A percentile compares a stretch with the other conserved stretches of the same genome.
These are phyloP conservation scores for Streptanthus diversifolius DNA, from an alignment of 345 rosid species.

Conservation along the genomic window DNA sequence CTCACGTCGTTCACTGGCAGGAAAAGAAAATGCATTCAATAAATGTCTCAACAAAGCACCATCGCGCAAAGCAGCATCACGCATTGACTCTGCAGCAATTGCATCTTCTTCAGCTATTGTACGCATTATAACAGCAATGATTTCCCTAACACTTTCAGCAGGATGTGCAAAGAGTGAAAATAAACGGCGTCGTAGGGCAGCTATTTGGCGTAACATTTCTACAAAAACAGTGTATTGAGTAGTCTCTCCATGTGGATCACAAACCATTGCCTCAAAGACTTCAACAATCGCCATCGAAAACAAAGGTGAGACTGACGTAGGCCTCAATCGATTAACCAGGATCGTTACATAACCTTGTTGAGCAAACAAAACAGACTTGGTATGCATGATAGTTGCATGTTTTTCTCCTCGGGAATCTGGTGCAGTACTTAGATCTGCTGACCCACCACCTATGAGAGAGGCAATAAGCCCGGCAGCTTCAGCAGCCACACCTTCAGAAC, in stretches of 20 bases:
- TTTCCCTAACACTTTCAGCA: constrained; percentile 96
- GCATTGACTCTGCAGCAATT: constrained; percentile 99
- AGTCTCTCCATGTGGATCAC: constrained; percentile 98
- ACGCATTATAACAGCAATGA: constrained; percentile 95
- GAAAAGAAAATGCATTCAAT: constrained; percentile 80
- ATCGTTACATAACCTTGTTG: constrained; percentile 67
- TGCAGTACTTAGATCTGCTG: constrained; percentile 53
- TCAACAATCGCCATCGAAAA: constrained; percentile 96
- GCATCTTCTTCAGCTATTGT: constrained; percentile 99
- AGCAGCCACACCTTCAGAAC: constrained; percentile 96
- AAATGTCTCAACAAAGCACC: constrained; percentile 98
- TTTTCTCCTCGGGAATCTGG: constrained; percentile 83
- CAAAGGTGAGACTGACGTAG: constrained; percentile 91
- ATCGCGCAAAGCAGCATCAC: constrained; percentile 98
- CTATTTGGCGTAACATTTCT: constrained; percentile 92
- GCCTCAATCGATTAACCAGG: constrained; percentile 87
- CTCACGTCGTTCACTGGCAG: constrained; percentile 91
- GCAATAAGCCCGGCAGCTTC: constrained; percentile 90
- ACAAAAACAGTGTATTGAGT: constrained; percentile 94
- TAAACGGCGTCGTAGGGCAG: constrained; percentile 90
- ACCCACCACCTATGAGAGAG: constrained; percentile 81
- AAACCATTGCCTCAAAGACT: constrained; percentile 96
- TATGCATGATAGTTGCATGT: constrained; percentile 95
- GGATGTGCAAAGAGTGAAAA: constrained; percentile 99
- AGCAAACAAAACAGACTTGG: constrained; percentile 86